Conservation (phyloP, 2,329 filamentous ascomycete species). For the Paracoccidioides brasiliensis region DNA sequence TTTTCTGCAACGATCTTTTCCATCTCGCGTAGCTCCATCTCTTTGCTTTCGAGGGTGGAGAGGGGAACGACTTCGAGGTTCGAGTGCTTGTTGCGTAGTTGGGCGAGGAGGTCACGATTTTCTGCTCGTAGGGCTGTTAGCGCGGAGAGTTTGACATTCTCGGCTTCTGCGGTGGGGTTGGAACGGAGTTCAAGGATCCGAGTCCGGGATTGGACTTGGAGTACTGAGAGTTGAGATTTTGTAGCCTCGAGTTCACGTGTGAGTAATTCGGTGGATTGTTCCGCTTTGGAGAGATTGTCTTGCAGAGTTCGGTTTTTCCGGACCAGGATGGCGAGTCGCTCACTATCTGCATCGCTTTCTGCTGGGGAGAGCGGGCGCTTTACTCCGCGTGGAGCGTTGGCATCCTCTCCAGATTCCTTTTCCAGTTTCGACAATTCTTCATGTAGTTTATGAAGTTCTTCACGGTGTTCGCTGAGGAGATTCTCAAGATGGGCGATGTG, state of each 20-base stretch:
- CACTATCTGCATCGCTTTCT: constrained; percentile 42
- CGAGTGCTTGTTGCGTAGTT: constrained; percentile 44
- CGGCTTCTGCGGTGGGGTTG: constrained; percentile 81
- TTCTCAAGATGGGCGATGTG: constrained; percentile 71
- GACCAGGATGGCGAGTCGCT: constrained; percentile 68
- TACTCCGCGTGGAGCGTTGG: constrained; percentile 35
- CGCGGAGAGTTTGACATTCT: constrained; percentile 71
- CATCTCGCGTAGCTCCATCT: constrained; percentile 60
- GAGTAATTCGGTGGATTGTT: constrained; percentile 57
- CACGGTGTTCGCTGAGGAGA: constrained; percentile 76
- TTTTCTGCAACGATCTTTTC: constrained; percentile 53
- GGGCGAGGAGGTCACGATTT: constrained; percentile 67
- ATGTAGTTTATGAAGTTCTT: constrained; percentile 62
- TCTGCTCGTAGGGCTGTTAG: constrained; percentile 66
- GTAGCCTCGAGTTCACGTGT: constrained; percentile 62
- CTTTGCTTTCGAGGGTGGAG: constrained; percentile 60
- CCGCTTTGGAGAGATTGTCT: constrained; percentile 56
- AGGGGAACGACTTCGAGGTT: constrained; percentile 55
- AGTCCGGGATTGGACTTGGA: constrained; percentile 57
- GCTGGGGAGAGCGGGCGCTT: constrained; percentile 54
- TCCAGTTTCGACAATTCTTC: constrained; percentile 59
- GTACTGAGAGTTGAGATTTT: constrained; percentile 56
- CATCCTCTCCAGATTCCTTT: constrained; percentile 21
- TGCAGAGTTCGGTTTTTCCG: constrained; percentile 81
- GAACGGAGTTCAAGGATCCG: constrained; percentile 74